A percentile compares a stretch with the other conserved stretches of the same genome.
Conservation (phyloP, 441 rosid genomes). For the Pelargonium fulgidum region DNA sequence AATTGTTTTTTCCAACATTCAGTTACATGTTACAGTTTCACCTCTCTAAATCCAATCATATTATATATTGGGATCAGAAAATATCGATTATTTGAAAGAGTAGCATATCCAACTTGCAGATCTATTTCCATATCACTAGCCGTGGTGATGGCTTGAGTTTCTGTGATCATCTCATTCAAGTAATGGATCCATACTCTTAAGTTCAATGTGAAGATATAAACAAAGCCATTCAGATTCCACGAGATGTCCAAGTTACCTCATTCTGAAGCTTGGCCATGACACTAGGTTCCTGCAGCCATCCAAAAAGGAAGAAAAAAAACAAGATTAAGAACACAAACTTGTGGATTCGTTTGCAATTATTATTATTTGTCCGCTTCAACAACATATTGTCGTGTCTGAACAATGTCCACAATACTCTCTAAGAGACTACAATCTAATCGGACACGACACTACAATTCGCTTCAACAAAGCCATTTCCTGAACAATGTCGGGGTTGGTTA, state of each 20-base stretch:
- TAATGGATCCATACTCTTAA: neutral
- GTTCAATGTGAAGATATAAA: neutral
- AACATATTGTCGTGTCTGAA: too few relatives aligned
- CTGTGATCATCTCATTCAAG: neutral
- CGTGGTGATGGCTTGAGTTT: neutral
- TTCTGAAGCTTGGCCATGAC: conserved; percentile 80
- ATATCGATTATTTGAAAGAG: neutral
- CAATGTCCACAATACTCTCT: too few relatives aligned
- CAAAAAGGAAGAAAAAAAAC: conserved; percentile 16
- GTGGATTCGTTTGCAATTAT: too few relatives aligned
- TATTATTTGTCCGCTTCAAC: too few relatives aligned
- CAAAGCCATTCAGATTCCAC: neutral
- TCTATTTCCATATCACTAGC: neutral
- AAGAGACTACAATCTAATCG: too few relatives aligned
- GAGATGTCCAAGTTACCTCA: conserved; percentile 45
- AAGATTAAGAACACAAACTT: neutral
- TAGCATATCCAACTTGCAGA: neutral
- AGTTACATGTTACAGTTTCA: neutral
- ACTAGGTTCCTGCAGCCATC: conserved; percentile 58
- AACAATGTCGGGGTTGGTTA: too few relatives aligned
- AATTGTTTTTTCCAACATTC: too few relatives aligned
- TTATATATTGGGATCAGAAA: neutral
- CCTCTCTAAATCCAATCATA: neutral
- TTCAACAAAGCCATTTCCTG: too few relatives aligned
- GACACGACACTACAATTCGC: too few relatives aligned